A percentile compares a stretch with the other conserved stretches of the same genome.
Conservation (phyloP, 768 basidiomycete genomes). For the Mycena leptocephala region DNA sequence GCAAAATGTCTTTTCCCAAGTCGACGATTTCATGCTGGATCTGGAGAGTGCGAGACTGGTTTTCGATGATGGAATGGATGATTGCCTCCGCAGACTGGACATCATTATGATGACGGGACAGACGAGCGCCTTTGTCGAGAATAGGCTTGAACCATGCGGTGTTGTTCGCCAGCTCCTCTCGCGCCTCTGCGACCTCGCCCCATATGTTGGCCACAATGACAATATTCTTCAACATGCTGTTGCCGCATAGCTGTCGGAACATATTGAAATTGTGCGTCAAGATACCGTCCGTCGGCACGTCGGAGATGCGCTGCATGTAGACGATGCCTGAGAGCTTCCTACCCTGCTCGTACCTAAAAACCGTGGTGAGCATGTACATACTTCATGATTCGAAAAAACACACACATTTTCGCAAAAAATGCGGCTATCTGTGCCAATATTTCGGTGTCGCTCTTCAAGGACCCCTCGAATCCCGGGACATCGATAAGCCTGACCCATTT, state of each 20-base stretch:
- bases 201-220: slow-evolving; percentile 72
- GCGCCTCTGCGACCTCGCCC: no score
- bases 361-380: not conserved
- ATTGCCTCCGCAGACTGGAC: slow-evolving; percentile 60
- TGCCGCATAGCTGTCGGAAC: slow-evolving; percentile 69
- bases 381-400: not conserved
- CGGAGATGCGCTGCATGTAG: slow-evolving; percentile 57
- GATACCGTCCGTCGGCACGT: slow-evolving; percentile 57
- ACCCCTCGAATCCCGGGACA: slow-evolving; percentile 75
- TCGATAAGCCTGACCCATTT: slow-evolving; percentile 64
- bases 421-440: slow-evolving; percentile 66
- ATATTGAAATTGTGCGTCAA: slow-evolving; percentile 66
- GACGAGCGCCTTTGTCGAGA: slow-evolving; percentile 57
- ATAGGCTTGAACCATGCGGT: slow-evolving; percentile 65
- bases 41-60: slow-evolving; percentile 58
- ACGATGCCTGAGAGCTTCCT: slow-evolving; percentile 66
- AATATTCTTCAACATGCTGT: slow-evolving; percentile 63
- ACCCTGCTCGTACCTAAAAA: slow-evolving; percentile 47
- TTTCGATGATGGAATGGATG: slow-evolving; percentile 58
- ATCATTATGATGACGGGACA: slow-evolving; percentile 55
- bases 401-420: slow-evolving; percentile 53
- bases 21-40: no score
- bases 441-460: slow-evolving; percentile 61
- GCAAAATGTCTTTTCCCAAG: no score
- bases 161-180: no score